Conservation (phyloP, 139 green algal species). For the Chlamydomonas urium region DNA sequence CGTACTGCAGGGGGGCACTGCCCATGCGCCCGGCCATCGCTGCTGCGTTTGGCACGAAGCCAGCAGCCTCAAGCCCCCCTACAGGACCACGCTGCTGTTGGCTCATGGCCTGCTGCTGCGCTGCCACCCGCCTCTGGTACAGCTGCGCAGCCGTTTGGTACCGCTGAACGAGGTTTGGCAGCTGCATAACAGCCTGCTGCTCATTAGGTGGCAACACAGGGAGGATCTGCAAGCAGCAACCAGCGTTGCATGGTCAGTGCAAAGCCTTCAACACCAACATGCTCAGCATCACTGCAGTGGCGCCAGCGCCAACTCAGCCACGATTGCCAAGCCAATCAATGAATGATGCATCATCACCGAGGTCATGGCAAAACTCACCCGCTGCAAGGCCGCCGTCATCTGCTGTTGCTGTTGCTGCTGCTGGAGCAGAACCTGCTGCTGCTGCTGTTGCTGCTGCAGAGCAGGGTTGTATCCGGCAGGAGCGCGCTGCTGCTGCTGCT, state of each 20-base stretch:
- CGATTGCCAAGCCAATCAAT: no score
- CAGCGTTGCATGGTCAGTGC: neutral
- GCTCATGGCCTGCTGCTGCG: neutral
- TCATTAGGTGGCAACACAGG: neutral
- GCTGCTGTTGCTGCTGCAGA: neutral
- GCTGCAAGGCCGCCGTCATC: no score
- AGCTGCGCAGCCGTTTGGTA: neutral
- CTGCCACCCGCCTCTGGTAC: neutral
- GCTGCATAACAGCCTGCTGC: slow-evolving; percentile 1
- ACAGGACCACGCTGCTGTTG: neutral
- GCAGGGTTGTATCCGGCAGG: neutral
- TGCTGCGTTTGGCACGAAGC: slow-evolving; percentile 1
- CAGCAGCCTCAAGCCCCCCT: neutral
- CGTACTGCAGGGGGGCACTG: no score
- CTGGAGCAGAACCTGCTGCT: neutral
- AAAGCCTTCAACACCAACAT: no score
- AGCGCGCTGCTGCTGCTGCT: neutral
- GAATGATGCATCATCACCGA: no score
- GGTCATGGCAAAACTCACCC: no score
- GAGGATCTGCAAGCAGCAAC: neutral
- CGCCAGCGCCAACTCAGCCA: no score
- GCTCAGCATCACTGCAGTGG: no score
- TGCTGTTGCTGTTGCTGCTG: neutral
- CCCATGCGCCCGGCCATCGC: no score
- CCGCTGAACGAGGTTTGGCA: no score